Conservation (phyloP, 768 basidiomycete species). For the Lentinula raphanica region DNA sequence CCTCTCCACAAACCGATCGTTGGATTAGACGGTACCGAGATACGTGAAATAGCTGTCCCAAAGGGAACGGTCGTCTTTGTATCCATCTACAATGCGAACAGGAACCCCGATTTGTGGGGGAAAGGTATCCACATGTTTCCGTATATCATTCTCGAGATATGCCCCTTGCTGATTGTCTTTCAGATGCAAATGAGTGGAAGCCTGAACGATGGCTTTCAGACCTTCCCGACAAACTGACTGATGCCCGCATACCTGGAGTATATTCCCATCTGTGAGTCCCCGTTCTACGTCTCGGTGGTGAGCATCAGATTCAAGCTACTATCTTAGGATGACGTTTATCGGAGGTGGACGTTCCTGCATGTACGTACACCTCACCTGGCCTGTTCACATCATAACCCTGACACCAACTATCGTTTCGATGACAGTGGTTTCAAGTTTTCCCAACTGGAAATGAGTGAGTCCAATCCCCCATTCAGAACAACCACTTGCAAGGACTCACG, state of each 20-base stretch:
- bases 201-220: slow-evolving; percentile 39
- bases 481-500: neutral
- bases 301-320: neutral
- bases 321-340: slow-evolving; percentile 40
- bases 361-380: slow-evolving; percentile 11
- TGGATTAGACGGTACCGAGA: slow-evolving; percentile 22
- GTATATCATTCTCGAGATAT: no score
- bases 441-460: slow-evolving; percentile 4
- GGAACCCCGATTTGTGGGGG: slow-evolving; percentile 35
- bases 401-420: neutral
- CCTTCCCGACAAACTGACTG: slow-evolving; percentile 25
- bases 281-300: neutral
- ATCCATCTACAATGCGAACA: slow-evolving; percentile 26
- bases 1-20: slow-evolving; percentile 31
- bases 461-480: neutral
- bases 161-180: neutral
- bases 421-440: slow-evolving; percentile 4
- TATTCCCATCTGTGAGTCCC: slow-evolving; percentile 30
- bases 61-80: slow-evolving; percentile 23
- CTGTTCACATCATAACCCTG: neutral
- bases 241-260: slow-evolving; percentile 29
- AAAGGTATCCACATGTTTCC: no score
- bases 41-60: slow-evolving; percentile 20
- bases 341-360: slow-evolving; percentile 37
- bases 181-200: slow-evolving; percentile 38